Percentiles rank a stretch among this genome's conserved stretches.
These are phyloP conservation scores for Zanthoxylum bungeanum DNA, from an alignment of 345 rosid genomes.

Conservation along the genomic window DNA sequence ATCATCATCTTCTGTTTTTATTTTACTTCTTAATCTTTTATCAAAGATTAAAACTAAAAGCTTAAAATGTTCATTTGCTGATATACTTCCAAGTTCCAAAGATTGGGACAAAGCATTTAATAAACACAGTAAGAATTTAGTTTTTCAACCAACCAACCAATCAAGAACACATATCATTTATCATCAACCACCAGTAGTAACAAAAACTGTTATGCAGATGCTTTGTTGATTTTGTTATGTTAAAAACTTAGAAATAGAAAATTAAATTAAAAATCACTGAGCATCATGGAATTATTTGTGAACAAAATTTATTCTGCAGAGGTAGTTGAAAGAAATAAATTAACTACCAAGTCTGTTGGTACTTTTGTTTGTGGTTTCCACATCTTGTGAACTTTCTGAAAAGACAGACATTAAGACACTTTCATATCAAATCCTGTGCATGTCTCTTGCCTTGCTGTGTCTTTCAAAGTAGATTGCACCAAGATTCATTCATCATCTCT, in stretches of 20 bases:
- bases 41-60: no score
- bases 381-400: background rate
- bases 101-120: conserved; percentile 19
- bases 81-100: background rate
- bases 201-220: background rate
- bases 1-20: background rate
- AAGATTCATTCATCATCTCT: conserved; percentile 6
- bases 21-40: background rate
- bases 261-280: background rate
- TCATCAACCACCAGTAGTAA: no score
- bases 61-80: no score
- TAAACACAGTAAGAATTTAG: background rate
- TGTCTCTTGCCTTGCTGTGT: conserved; percentile 14
- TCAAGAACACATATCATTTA: background rate
- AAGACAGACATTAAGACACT: conserved; percentile 1
- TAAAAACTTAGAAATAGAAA: background rate
- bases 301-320: background rate
- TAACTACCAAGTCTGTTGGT: background rate
- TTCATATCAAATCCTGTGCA: conserved; percentile 12
- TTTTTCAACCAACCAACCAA: background rate
- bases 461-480: conserved; percentile 24
- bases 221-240: background rate
- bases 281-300: background rate
- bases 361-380: background rate
- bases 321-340: background rate